Conservation (phyloP, 257 asterid genomes). For the Buddleja alternifolia region DNA sequence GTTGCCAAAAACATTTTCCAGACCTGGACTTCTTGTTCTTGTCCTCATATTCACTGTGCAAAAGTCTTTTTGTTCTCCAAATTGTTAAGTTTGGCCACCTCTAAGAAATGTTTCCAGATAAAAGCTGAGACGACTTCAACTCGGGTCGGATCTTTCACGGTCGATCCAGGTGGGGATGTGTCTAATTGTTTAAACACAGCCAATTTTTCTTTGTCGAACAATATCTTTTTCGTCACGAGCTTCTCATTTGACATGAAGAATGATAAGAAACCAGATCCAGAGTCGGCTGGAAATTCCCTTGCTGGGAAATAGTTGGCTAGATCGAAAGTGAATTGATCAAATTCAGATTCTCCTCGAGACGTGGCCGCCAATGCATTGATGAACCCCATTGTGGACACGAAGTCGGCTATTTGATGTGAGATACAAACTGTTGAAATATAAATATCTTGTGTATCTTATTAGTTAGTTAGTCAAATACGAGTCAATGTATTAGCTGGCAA, state of each 20-base stretch:
- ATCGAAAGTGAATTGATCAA: constrained; percentile 15
- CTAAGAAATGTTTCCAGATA: constrained; percentile 43
- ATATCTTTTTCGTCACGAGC: constrained; percentile 29
- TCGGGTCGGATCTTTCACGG: constrained; percentile 40
- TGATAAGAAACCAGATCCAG: neutral
- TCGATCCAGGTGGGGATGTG: constrained; percentile 10
- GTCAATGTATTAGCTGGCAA: too few species aligned
- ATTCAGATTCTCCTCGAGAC: constrained; percentile 2
- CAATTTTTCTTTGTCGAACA: constrained; percentile 41
- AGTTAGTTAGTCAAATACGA: too few species aligned
- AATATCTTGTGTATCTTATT: too few species aligned
- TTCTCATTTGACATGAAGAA: neutral
- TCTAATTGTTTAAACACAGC: neutral
- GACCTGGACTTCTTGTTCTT: constrained; percentile 27
- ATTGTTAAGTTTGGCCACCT: neutral
- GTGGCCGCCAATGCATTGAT: constrained; percentile 45
- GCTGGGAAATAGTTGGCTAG: constrained; percentile 33
- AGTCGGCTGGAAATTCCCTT: constrained; percentile 27
- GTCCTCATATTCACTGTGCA: constrained; percentile 42
- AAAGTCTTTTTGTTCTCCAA: neutral
- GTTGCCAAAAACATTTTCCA: constrained; percentile 26
- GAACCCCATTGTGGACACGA: constrained; percentile 36
- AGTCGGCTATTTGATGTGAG: constrained; percentile 42
- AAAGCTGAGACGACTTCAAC: constrained; percentile 54
- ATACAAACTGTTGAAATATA: too few species aligned